Evolutionary conservation across 495 filamentous ascomycete species (phyloP), one percentile per base, ranked within the genome.

Genomic region (Penicillium goetzii): DNA sequence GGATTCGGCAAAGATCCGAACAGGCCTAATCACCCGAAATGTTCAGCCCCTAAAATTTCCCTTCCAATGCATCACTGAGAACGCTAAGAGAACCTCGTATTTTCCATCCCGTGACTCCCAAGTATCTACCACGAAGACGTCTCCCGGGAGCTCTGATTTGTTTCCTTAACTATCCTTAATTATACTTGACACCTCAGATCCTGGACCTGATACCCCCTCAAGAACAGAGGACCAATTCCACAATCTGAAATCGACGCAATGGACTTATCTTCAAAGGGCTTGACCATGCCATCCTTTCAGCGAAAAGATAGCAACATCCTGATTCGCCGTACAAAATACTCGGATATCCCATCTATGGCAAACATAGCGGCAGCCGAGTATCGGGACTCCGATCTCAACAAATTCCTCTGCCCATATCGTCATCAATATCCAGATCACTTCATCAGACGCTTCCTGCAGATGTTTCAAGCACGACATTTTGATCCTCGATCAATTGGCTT

Each of bases 401-500:
- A 52, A 23, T 64, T 56, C 17, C 58, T 65, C 19, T 61, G 58
- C 50, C 58, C 63, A 17, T 58, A 43, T 43, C 58, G 63, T 12
- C 63, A 57, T 45, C 25, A 65, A 53, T 58, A 65, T 21, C 63
- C 58, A 8, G 19, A 65, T 30, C 40, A 65, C 17, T 26, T 61
- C 33, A 40, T 14, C 52, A 52, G 63, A 15, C 52, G 58, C 63
- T 65, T 65, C 21, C 50, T 43, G 15, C 63, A 61, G 12, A 61
- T 60, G 58, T 57, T 65, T 12, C 63, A 57, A 36, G 34, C n/a
- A 5, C 63, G 63, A 14, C 56, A 41, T 14, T 53, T 65, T 0
- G 50, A 58, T 15, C 63, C 63, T 14, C 51, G 63, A 2, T 57
- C 23, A 17, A 56, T 65, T 30, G 58, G 63, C 43, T 65, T 65